phyloP scores from a whole-genome alignment of 2,329 filamentous ascomycete genomes.

The Teratosphaeria viscida region DNA sequence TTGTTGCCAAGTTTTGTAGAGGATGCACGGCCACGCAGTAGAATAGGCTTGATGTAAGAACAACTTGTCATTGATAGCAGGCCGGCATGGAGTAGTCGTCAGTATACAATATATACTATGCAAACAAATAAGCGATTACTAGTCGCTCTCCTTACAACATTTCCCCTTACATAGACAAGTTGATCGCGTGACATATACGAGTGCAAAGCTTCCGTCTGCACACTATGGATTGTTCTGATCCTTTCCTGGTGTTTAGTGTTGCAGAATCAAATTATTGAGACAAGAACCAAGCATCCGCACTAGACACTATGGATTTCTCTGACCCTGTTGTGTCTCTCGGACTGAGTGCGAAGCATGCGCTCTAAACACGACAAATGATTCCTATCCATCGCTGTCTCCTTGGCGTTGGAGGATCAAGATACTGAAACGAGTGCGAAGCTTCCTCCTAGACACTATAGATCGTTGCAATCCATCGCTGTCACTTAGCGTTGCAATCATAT shows the following conservation, averaged over 20 bases:
- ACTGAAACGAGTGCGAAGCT: background rate
- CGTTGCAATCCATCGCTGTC: too few relatives aligned
- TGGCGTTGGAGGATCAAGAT: too few relatives aligned
- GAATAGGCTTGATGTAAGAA: background rate
- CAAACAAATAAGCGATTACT: background rate
- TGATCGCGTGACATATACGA: background rate
- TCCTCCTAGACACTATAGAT: background rate
- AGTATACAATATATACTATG: background rate
- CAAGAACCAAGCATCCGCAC: background rate
- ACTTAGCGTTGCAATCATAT: too few relatives aligned
- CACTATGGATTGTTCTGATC: background rate
- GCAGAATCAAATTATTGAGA: background rate
- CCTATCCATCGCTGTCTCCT: too few relatives aligned
- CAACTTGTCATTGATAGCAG: background rate
- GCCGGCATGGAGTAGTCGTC: background rate
- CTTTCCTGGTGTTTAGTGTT: background rate
- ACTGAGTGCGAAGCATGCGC: background rate
- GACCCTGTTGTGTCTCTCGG: background rate
- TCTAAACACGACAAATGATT: background rate
- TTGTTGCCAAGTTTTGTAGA: background rate
- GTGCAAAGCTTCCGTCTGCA: background rate
- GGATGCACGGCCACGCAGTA: background rate
- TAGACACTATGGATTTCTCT: background rate
- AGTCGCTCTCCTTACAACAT: background rate
- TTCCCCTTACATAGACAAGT: background rate